Evolutionary conservation across 2,329 filamentous ascomycete species (phyloP), one percentile per base, ranked within the genome.

Genomic region (Aspergillus fumigatiaffinis): DNA sequence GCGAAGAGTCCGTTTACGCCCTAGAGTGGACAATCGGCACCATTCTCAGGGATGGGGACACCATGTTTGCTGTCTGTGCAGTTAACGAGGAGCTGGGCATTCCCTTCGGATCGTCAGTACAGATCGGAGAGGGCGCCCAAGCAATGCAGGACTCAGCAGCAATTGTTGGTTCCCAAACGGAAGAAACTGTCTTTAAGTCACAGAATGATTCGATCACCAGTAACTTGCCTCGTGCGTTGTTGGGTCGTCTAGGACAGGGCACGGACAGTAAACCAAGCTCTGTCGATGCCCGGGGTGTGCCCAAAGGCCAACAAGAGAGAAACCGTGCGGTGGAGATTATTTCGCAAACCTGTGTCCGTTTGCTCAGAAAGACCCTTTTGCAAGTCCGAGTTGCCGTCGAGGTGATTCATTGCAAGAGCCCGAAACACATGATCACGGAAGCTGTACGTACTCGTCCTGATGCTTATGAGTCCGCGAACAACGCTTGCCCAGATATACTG

Each of bases 11-110:
- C 4, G 90, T 91, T 6, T 95, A 97, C 72, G 94, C 94, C 1
- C 81, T 99, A 32, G 94, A 99, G 73, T 99, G 94, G 94, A 94
- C 93, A 0, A 92, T 99, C 55, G 94, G 94, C 7, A 97, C 93
- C 0, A 92, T 97, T 5, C 80, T 99, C 29, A 85, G 94, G 51
- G 92, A 97, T 66, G 94, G 94, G 7, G 94, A 99, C 71, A 97
- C 93, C 0, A 81, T 99, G 38, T 87, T 97, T 60, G 92, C 91
- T 2, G 91, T 97, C 49, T 96, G 95, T 76, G 96, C 92, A 56
- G 88, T 96, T 25, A 92, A 97, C 64, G 93, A 97, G 71, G 93
- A 97, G 63, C 74, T 65, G 21, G 69, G 70, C 29, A 71, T 73
- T 8, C 80, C 79, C 38, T 60, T 63, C 10, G 10, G 12, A 4